A percentile compares a stretch with the other conserved stretches of the same genome.
These are phyloP conservation scores for Hemileccinum impolitum DNA, from an alignment of 768 basidiomycete genomes.

Conservation along the genomic window DNA sequence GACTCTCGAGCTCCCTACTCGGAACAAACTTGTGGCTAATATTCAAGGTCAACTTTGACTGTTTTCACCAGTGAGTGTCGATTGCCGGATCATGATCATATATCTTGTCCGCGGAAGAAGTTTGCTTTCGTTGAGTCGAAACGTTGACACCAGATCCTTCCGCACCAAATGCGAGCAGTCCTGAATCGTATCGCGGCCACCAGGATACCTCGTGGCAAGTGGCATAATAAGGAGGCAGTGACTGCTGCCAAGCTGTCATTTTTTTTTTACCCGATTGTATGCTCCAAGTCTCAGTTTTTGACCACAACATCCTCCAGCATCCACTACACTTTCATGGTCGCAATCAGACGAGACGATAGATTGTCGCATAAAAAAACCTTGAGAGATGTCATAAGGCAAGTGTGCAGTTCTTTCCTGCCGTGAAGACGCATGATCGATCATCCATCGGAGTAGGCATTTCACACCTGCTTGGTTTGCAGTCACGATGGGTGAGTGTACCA, in stretches of 20 bases:
- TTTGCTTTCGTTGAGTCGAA: background rate
- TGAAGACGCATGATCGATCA: background rate
- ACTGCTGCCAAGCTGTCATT: no score
- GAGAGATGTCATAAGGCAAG: slow-evolving; percentile 35
- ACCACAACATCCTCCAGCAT: background rate
- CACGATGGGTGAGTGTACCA: slow-evolving; percentile 44
- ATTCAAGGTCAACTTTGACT: no score
- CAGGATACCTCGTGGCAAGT: no score
- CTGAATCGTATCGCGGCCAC: background rate
- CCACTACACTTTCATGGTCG: background rate
- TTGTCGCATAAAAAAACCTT: slow-evolving; percentile 26
- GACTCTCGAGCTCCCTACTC: no score
- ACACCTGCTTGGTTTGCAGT: slow-evolving; percentile 55
- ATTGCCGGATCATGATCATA: no score
- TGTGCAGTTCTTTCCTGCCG: background rate
- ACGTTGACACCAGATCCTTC: no score
- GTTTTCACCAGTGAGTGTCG: no score
- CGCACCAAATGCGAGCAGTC: background rate
- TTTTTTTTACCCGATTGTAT: background rate
- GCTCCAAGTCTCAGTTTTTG: background rate
- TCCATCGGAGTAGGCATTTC: slow-evolving; percentile 38
- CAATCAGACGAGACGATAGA: background rate
- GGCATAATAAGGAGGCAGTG: no score
- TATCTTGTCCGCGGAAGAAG: no score
- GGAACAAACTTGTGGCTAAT: no score